phyloP scores from a whole-genome alignment of 2,329 filamentous ascomycete genomes.

The Aureobasidium pullulans region DNA sequence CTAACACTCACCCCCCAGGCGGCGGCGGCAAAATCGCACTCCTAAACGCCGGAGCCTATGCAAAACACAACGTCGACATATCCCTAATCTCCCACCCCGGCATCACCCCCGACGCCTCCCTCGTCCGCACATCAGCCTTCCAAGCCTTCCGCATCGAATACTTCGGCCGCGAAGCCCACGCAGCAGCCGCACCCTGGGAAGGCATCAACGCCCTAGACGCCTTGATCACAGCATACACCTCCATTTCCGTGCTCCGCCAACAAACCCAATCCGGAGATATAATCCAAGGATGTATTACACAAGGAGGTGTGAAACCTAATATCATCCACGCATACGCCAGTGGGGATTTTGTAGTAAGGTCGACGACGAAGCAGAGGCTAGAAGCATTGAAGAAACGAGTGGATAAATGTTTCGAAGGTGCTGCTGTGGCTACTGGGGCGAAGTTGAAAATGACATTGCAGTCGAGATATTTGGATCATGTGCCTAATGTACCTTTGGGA shows the following conservation, averaged over 20 bases:
- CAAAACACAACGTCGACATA: conserved; percentile 30
- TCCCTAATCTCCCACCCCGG: conserved; percentile 31
- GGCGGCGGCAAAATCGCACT: conserved; percentile 40
- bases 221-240: conserved; percentile 24
- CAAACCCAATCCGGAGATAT: conserved; percentile 34
- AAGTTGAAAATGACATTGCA: conserved; percentile 36
- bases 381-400: conserved; percentile 27
- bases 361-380: conserved; percentile 24
- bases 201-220: conserved; percentile 16
- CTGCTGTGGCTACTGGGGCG: conserved; percentile 45
- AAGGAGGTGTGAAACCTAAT: conserved; percentile 27
- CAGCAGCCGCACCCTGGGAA: conserved; percentile 29
- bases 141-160: conserved; percentile 45
- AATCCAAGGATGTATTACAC: conserved; percentile 27
- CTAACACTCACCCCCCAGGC: conserved; percentile 11
- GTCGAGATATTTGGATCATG: conserved; percentile 47
- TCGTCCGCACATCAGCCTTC: conserved; percentile 48
- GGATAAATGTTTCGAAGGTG: conserved; percentile 40
- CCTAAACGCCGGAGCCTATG: conserved; percentile 37
- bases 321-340: conserved; percentile 35
- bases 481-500: conserved; percentile 46
- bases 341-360: conserved; percentile 32
- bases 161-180: conserved; percentile 33
- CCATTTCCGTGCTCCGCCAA: conserved; percentile 31
- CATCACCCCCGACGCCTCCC: conserved; percentile 34